These are phyloP conservation scores for Kurtzmaniella quercitrusa DNA, from an alignment of 1,139 yeast species.

Conservation along the genomic window DNA sequence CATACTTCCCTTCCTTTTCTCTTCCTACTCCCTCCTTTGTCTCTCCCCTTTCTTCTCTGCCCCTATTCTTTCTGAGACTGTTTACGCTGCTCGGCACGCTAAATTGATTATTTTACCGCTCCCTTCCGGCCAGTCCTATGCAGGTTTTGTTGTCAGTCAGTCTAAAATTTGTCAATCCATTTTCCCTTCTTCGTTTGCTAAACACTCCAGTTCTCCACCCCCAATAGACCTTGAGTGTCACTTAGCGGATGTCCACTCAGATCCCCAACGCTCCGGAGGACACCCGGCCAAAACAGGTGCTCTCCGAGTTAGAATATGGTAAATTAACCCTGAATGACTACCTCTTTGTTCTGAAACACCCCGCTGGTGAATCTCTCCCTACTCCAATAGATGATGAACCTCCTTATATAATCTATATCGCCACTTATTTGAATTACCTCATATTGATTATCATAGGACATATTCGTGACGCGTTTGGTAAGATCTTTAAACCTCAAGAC, in stretches of 20 bases:
- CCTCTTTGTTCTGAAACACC: slow-evolving; percentile 50
- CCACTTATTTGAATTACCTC: slow-evolving; percentile 81
- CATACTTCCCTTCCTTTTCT: too few species aligned
- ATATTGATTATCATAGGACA: slow-evolving; percentile 86
- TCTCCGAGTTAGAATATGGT: slow-evolving; percentile 65
- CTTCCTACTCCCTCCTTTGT: too few species aligned
- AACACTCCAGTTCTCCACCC: not conserved
- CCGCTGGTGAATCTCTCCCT: slow-evolving; percentile 51
- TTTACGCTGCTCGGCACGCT: too few species aligned
- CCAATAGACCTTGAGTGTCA: not conserved
- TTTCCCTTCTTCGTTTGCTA: not conserved
- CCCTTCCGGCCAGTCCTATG: not conserved
- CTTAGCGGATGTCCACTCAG: slow-evolving; percentile 12
- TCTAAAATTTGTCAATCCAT: not conserved
- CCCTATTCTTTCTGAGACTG: too few species aligned
- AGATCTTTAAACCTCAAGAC: slow-evolving; percentile 60
- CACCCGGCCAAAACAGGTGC: slow-evolving; percentile 43
- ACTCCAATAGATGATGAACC: slow-evolving; percentile 79
- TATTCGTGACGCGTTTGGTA: slow-evolving; percentile 82
- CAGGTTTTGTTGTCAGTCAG: too few species aligned
- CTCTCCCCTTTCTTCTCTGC: too few species aligned
- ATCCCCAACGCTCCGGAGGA: slow-evolving; percentile 52
- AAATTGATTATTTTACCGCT: not conserved
- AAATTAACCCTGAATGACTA: slow-evolving; percentile 52
- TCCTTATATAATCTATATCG: slow-evolving; percentile 70